Conservation (phyloP, 805 yeast species). For the Kazachstania viticola region DNA sequence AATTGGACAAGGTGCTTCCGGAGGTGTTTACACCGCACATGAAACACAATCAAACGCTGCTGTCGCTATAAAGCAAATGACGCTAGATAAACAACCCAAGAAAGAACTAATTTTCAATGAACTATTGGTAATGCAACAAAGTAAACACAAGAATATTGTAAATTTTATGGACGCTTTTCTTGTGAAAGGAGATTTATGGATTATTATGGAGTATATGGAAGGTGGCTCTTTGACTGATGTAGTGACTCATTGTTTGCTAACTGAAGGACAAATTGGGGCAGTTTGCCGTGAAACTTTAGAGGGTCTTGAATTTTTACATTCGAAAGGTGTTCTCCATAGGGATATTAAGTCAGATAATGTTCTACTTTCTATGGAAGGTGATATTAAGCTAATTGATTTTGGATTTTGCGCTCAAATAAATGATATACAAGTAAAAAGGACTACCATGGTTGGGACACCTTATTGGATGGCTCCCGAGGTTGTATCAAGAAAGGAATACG, state of each 20-base stretch:
- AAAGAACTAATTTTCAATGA: constrained; percentile 90
- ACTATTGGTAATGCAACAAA: constrained; percentile 86
- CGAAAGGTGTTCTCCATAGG: constrained; percentile 85
- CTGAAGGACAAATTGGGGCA: constrained; percentile 90
- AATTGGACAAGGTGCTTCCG: constrained; percentile 96
- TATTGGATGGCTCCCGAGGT: constrained; percentile 99
- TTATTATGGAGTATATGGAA: constrained; percentile 97
- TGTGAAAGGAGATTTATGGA: constrained; percentile 77
- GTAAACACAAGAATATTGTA: constrained; percentile 81
- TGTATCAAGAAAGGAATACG: constrained; percentile 85
- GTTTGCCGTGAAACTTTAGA: constrained; percentile 82
- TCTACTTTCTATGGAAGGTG: constrained; percentile 67
- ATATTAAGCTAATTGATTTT: constrained; percentile 86
- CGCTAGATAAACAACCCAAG: constrained; percentile 84
- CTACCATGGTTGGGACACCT: constrained; percentile 98
- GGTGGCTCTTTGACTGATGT: constrained; percentile 95
- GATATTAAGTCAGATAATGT: constrained; percentile 94
- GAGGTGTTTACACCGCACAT: constrained; percentile 87
- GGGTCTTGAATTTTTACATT: constrained; percentile 79
- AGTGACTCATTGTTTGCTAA: constrained; percentile 74
- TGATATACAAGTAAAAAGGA: constrained; percentile 69
- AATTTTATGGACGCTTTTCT: constrained; percentile 80
- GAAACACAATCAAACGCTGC: constrained; percentile 40
- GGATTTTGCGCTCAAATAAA: constrained; percentile 92
- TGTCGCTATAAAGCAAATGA: constrained; percentile 95